These are phyloP conservation scores for Yamadazyma buinensis DNA, from an alignment of 1,139 yeast species.

Conservation along the genomic window DNA sequence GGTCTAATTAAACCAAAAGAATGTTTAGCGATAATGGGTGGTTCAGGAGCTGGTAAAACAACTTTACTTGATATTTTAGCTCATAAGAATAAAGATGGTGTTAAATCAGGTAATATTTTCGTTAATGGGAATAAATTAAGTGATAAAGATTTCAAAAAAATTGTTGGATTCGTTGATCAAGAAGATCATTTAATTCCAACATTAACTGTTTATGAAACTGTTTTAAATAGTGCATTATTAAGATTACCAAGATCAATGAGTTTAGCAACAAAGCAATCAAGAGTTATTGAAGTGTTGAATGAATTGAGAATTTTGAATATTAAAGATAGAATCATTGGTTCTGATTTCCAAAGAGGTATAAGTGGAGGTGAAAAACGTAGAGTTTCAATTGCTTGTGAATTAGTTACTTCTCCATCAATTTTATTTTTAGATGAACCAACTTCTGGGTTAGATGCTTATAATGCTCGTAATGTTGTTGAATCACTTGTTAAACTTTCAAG, in stretches of 20 bases:
- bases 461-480: slow-evolving; percentile 88
- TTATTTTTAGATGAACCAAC: slow-evolving; percentile 88
- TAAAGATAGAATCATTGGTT: slow-evolving; percentile 83
- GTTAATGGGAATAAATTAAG: slow-evolving; percentile 63
- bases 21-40: slow-evolving; percentile 95
- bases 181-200: slow-evolving; percentile 91
- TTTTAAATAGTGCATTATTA: slow-evolving; percentile 83
- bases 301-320: slow-evolving; percentile 82
- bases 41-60: slow-evolving; percentile 98
- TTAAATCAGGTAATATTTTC: slow-evolving; percentile 57
- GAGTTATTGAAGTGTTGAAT: slow-evolving; percentile 80
- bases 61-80: slow-evolving; percentile 89
- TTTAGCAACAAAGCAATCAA: slow-evolving; percentile 62
- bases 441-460: slow-evolving; percentile 90
- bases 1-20: slow-evolving; percentile 86
- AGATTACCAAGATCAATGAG: slow-evolving; percentile 82
- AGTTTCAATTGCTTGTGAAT: slow-evolving; percentile 86
- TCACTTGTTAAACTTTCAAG: slow-evolving; percentile 76
- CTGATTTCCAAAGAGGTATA: slow-evolving; percentile 85
- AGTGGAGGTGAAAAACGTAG: slow-evolving; percentile 93
- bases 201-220: slow-evolving; percentile 91
- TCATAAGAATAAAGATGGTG: slow-evolving; percentile 78
- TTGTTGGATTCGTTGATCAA: slow-evolving; percentile 96
- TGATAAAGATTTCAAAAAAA: slow-evolving; percentile 50
- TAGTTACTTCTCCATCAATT: slow-evolving; percentile 81